Evolutionary conservation across 768 basidiomycete species (phyloP), one percentile per base, ranked within the genome.

Genomic region (Clitopilus passeckerianus): DNA sequence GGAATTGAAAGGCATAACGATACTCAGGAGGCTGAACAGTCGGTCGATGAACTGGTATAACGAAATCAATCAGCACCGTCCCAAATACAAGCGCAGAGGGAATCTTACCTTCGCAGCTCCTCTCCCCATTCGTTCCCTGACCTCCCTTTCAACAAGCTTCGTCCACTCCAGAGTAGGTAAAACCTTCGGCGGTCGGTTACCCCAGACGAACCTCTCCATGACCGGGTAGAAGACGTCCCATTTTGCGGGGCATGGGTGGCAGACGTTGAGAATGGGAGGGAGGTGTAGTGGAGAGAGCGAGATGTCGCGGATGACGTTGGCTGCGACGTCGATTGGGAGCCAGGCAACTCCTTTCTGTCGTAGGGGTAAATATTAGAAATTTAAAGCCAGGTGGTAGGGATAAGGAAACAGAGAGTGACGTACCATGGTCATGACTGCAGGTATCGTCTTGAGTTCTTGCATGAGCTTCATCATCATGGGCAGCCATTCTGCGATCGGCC

Each of bases 401-500:
- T 18, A 3, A 30, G n/a, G 2, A 23, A 12, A 4, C 0, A 20
- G 20, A n/a, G 34, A 58, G 35, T 43, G 5, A 34, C 16, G 16
- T 55, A 41, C 34, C 16, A 66, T 64, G 59, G 54, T 69, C 34
- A 44, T 10, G 9, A 61, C 56, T 22, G 64, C 56, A 1, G 70
- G 71, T 4, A 72, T 54, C 5, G 56, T 57, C 0, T 62, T 63
- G 12, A 72, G 43, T n/a, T 61, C 59, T 1, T 72, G n/a, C 57
- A 70, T 68, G 0, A 72, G 71, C 57, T 71, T 72, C 52, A 75
- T 67, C 7, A 76, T 60, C 53, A 67, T 67, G 1, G 75, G 75
- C 5, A 76, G 59, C 74, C 72, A 76, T 14, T 74, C 72, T 0
- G 62, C 65, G 20, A 65, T 65, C n/a, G 72, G 64, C 75, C 75